Evolutionary conservation across 2,329 filamentous ascomycete genomes (phyloP).

Genomic region (Onygenales sp.): DNA sequence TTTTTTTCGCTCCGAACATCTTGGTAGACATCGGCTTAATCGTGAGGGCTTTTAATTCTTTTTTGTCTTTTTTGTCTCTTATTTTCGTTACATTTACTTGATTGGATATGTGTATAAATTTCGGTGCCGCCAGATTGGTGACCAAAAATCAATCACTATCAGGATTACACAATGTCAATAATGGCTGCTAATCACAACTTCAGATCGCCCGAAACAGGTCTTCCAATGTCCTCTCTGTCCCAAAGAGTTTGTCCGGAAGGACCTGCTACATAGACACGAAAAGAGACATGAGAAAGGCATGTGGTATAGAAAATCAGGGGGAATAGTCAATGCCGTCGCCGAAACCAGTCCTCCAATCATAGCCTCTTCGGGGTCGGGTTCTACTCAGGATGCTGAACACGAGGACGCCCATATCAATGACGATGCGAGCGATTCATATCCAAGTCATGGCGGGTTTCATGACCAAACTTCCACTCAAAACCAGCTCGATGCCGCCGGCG

Average conservation of each 20-base stretch:
- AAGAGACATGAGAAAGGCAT: slow-evolving; percentile 20
- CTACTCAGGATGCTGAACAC: not conserved
- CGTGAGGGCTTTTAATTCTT: not conserved
- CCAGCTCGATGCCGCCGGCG: no score
- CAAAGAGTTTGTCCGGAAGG: slow-evolving; percentile 16
- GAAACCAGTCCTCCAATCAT: slow-evolving; percentile 8
- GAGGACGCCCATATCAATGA: not conserved
- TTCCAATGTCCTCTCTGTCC: slow-evolving; percentile 13
- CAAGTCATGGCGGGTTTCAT: not conserved
- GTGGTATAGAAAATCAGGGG: slow-evolving; percentile 19
- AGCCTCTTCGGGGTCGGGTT: not conserved
- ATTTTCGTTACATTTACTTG: not conserved
- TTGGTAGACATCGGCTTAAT: not conserved
- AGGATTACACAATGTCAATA: not conserved
- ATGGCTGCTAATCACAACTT: not conserved
- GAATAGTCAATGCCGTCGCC: slow-evolving; percentile 4
- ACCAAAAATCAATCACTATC: not conserved
- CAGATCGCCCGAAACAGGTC: slow-evolving; percentile 13
- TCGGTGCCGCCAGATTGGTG: not conserved
- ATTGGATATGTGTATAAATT: not conserved
- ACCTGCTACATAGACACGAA: slow-evolving; percentile 18
- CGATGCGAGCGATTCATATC: not conserved
- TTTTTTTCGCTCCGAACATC: not conserved
- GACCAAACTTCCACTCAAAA: not conserved
- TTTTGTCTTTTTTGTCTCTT: not conserved